Evolutionary conservation across 129 eudicot species (phyloP), one percentile per base, ranked within the genome.

Genomic region (Silybum marianum): DNA sequence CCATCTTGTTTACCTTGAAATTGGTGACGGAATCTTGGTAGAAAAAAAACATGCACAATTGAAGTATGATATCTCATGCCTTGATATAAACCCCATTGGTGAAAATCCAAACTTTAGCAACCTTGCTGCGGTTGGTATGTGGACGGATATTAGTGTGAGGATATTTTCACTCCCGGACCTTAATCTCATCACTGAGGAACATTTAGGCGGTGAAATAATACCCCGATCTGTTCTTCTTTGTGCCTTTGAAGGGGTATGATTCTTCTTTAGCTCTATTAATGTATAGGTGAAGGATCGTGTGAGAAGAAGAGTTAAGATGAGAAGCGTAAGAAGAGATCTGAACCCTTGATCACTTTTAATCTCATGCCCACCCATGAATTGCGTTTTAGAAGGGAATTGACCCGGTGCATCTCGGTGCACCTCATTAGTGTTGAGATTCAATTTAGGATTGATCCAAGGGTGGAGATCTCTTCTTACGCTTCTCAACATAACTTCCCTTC

Each of bases 121-220:
- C 72, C 92, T 89, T 25, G 99, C 98, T 48, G 99, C 97, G 6
- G 99, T 95, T 86, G 99, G 99, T 78, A 93, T 95, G 99, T 95
- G 99, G 99, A 95, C 97, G 1, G 98, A 92, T 82, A 95, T 95
- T 38, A 93, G 97, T 80, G 98, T 95, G 62, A 85, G 88, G 67
- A 90, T 91, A 71, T 93, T 86, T 87, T 95, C 98, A 19, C 99
- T 95, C 67, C 97, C 99, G 2, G 99, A 91, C 69, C 88, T 95
- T 40, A 91, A 88, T 82, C 91, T 88, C 30, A 82, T 89, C 25
- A 93, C 97, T 14, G 92, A 95, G 88, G 98, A 93, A 86, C 89
- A 80, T 36, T 79, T 95, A 86, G 99, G 99, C 84, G 99, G 99
- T 26, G 99, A 95, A 82, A 95, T 95, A 10, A 95, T 95, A 67